Evolutionary conservation across 441 rosid genomes (phyloP).

Genomic region (Metrosideros polymorpha): DNA sequence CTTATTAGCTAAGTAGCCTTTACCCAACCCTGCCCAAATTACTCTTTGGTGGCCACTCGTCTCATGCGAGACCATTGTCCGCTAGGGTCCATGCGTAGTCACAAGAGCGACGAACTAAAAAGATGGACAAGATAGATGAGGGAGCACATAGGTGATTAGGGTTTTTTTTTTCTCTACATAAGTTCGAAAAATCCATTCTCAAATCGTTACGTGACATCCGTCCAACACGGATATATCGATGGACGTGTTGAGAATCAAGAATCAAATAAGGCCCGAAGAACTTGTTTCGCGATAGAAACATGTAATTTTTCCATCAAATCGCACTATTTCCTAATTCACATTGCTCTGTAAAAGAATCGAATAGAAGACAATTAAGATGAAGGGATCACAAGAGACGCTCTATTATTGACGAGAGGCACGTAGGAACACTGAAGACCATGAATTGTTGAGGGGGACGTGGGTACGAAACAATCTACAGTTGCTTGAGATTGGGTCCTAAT

Average conservation of each 20-base stretch:
- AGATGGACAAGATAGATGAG: not conserved
- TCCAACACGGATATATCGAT: not conserved
- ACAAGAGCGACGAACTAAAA: not conserved
- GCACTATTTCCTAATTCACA: not conserved
- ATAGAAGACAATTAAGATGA: not conserved
- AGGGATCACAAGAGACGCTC: not conserved
- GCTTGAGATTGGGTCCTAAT: conserved; percentile 20
- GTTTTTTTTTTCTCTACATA: not conserved
- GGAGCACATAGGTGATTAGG: not conserved
- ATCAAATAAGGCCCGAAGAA: not conserved
- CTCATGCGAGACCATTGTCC: not conserved
- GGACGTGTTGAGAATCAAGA: not conserved
- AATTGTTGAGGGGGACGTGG: not conserved
- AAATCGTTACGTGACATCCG: not conserved
- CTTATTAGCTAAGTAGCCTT: not conserved
- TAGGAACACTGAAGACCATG: not conserved
- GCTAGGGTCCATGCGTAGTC: not conserved
- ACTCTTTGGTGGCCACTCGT: not conserved
- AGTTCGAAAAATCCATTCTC: not conserved
- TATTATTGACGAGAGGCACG: not conserved
- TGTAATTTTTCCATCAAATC: not conserved
- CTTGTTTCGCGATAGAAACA: not conserved
- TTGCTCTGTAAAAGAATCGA: not conserved
- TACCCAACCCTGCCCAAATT: not conserved
- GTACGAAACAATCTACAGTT: not conserved